Evolutionary conservation across 495 filamentous ascomycete genomes (phyloP).

Genomic region (Penicillium waksmanii): DNA sequence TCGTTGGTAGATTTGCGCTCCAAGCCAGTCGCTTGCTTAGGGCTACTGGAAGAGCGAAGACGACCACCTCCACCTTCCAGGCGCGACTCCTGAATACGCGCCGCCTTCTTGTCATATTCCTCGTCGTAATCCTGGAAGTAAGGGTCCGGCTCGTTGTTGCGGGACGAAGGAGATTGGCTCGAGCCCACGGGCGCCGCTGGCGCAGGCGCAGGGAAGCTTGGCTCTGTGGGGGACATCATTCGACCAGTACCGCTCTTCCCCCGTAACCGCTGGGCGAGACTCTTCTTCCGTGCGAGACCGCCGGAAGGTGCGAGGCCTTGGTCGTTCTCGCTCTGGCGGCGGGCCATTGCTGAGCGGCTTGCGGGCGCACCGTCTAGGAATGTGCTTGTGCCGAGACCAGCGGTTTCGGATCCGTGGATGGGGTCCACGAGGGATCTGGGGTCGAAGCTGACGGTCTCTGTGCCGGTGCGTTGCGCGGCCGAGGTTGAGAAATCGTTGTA

Average conservation of each 20-base stretch:
- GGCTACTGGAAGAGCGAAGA: conserved; percentile 62
- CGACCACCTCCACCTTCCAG: conserved; percentile 50
- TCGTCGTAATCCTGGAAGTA: conserved; percentile 86
- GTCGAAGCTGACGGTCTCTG: conserved; percentile 58
- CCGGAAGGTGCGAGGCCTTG: conserved; percentile 47
- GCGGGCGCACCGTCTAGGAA: conserved; percentile 96
- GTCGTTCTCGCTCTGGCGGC: conserved; percentile 69
- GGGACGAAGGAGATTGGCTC: conserved; percentile 36
- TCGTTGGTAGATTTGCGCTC: conserved; percentile 77
- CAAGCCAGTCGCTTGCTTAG: conserved; percentile 55
- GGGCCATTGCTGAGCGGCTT: conserved; percentile 78
- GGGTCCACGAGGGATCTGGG: conserved; percentile 63
- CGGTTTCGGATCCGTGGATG: conserved; percentile 79
- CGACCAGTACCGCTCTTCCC: conserved; percentile 63
- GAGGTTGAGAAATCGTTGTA: conserved; percentile 73
- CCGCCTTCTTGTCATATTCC: conserved; percentile 71
- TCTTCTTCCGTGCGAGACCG: conserved; percentile 88
- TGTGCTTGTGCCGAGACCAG: conserved; percentile 91
- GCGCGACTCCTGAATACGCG: conserved; percentile 57
- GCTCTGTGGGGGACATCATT: conserved; percentile 52
- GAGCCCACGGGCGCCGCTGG: conserved; percentile 29
- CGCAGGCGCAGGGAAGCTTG: conserved; percentile 25
- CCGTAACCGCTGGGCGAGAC: conserved; percentile 82
- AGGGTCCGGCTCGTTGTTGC: conserved; percentile 68
- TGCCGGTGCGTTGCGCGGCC: conserved; percentile 37